Conservation (phyloP, 768 basidiomycete species). For the Leucosporidium scottii region DNA sequence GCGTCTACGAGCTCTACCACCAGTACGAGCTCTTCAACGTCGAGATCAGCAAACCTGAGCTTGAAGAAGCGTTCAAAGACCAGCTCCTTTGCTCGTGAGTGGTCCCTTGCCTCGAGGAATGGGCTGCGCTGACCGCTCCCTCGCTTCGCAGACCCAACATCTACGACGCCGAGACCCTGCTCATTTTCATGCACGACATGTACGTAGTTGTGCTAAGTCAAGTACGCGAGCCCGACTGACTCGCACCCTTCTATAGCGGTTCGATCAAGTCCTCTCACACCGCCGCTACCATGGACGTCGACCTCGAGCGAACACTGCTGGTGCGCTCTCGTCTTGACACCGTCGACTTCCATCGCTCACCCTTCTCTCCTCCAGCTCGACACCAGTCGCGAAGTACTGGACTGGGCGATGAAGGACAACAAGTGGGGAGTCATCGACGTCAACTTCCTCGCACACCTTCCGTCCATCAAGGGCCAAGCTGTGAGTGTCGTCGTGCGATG, state of each 20-base stretch:
- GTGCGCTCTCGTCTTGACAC: slow-evolving; percentile 46
- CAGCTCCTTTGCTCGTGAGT: slow-evolving; percentile 87
- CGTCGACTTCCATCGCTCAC: slow-evolving; percentile 1
- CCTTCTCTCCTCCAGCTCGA: slow-evolving; percentile 60
- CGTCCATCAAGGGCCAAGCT: slow-evolving; percentile 28
- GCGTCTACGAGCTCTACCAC: slow-evolving; percentile 74
- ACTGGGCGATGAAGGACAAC: slow-evolving; percentile 59
- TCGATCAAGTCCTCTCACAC: slow-evolving; percentile 73
- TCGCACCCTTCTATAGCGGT: slow-evolving; percentile 44
- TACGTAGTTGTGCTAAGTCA: slow-evolving; percentile 44
- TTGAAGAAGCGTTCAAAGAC: slow-evolving; percentile 65
- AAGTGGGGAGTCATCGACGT: slow-evolving; percentile 75
- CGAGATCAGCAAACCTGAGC: slow-evolving; percentile 41
- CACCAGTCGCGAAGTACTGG: slow-evolving; percentile 67
- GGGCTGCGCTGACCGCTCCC: slow-evolving; percentile 1
- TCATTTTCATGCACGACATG: slow-evolving; percentile 90
- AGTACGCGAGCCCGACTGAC: not conserved
- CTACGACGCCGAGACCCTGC: slow-evolving; percentile 61
- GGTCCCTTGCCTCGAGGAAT: no score
- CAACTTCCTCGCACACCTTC: slow-evolving; percentile 55
- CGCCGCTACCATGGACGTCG: slow-evolving; percentile 49
- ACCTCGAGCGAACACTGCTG: slow-evolving; percentile 75
- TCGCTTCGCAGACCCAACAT: slow-evolving; percentile 58
- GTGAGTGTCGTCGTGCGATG: slow-evolving; percentile 17
- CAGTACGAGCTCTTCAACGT: slow-evolving; percentile 57